A percentile compares a stretch with the other conserved stretches of the same genome.
Conservation (phyloP, 805 yeast genomes). For the Ogataea chonburiensis region DNA sequence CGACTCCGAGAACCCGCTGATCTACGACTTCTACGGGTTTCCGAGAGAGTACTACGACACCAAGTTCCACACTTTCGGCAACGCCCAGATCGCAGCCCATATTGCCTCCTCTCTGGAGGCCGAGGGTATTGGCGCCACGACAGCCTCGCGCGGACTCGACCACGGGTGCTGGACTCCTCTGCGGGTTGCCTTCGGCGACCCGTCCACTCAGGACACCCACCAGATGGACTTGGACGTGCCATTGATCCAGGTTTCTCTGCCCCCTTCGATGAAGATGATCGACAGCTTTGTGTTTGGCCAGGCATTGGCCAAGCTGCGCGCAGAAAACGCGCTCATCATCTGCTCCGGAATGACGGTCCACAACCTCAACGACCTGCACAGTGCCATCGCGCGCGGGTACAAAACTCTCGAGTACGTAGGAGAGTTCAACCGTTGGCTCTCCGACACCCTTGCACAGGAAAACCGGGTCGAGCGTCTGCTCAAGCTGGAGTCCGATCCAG, state of each 20-base stretch:
- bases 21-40: conserved; percentile 77
- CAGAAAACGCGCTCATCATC: conserved; percentile 51
- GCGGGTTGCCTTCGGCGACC: conserved; percentile 60
- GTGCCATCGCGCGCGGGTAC: conserved; percentile 23
- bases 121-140: conserved; percentile 43
- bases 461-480: conserved; percentile 10
- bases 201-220: conserved; percentile 33
- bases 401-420: conserved; percentile 46
- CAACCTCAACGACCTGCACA: conserved; percentile 57
- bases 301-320: conserved; percentile 49
- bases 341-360: conserved; percentile 83
- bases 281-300: conserved; percentile 55
- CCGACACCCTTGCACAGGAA: conserved; percentile 27
- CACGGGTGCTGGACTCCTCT: conserved; percentile 86
- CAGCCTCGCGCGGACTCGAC: conserved; percentile 66
- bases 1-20: conserved; percentile 48
- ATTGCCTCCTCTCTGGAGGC: conserved; percentile 41
- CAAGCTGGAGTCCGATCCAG: conserved; percentile 20
- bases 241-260: conserved; percentile 50
- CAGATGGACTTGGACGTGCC: conserved; percentile 48
- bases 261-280: conserved; percentile 41
- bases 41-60: conserved; percentile 64
- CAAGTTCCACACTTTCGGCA: conserved; percentile 53
- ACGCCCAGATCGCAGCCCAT: conserved; percentile 42
- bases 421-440: conserved; percentile 50